Percentiles rank a stretch among this genome's conserved stretches.
Conservation (phyloP, 2,329 filamentous ascomycete species). For the Aaosphaeria arxii region DNA sequence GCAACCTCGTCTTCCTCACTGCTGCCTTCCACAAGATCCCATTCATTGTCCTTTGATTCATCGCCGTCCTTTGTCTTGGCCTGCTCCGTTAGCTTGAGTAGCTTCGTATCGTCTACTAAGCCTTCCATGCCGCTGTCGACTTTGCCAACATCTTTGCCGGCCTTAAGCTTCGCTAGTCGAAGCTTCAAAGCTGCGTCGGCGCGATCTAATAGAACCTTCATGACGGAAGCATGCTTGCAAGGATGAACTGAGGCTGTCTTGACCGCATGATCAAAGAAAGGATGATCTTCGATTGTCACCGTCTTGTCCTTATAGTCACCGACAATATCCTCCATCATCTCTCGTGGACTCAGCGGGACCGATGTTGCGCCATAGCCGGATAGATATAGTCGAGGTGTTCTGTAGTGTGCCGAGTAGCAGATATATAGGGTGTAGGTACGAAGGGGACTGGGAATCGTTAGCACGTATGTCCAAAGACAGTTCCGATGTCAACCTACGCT, state of each 20-base stretch:
- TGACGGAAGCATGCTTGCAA: conserved; percentile 94
- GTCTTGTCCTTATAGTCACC: conserved; percentile 99
- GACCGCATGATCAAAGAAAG: conserved; percentile 84
- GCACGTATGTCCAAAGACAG: conserved; percentile 1
- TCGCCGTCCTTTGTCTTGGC: conserved; percentile 42
- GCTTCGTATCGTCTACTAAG: conserved; percentile 75
- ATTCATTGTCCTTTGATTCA: conserved; percentile 50
- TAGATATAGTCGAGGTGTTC: conserved; percentile 90
- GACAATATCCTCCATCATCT: conserved; percentile 96
- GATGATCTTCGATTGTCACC: conserved; percentile 95
- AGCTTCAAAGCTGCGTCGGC: conserved; percentile 91
- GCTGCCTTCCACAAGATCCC: conserved; percentile 58
- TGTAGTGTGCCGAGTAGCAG: conserved; percentile 95
- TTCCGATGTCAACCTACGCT: conserved; percentile 46
- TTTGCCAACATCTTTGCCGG: conserved; percentile 54
- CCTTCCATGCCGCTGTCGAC: conserved; percentile 71
- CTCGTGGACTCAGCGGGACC: conserved; percentile 74
- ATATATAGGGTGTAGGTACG: conserved; percentile 99
- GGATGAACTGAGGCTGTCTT: conserved; percentile 98
- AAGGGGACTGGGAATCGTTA: conserved; percentile 57
- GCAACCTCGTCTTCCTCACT: conserved; percentile 71
- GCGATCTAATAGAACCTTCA: conserved; percentile 95
- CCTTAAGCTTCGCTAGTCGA: conserved; percentile 75
- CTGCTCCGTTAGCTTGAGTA: conserved; percentile 56
- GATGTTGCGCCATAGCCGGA: conserved; percentile 81